Percentiles rank a stretch among this genome's conserved stretches.
phyloP scores from a whole-genome alignment of 345 rosid genomes.

The Arabidopsis arenosa region DNA sequence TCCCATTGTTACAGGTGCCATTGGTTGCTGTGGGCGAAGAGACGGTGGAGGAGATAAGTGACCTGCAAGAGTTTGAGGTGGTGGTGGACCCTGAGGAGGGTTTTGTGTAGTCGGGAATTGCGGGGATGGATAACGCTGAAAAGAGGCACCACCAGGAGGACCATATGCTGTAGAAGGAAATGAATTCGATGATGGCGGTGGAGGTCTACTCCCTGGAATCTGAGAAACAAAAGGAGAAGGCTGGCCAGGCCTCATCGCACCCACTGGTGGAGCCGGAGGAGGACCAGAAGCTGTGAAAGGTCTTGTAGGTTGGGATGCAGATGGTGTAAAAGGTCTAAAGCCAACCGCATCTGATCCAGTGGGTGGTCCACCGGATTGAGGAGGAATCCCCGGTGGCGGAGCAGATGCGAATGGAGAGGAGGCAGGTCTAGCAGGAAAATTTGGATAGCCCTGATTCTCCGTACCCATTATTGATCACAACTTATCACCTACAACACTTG shows the following conservation, averaged over 20 bases:
- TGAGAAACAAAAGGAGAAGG: slow-evolving; percentile 38
- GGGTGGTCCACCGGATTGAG: slow-evolving; percentile 60
- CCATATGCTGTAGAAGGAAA: slow-evolving; percentile 56
- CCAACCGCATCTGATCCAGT: slow-evolving; percentile 55
- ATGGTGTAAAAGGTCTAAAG: slow-evolving; percentile 56
- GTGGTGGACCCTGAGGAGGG: slow-evolving; percentile 58
- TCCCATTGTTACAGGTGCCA: slow-evolving; percentile 64
- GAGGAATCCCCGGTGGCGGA: slow-evolving; percentile 62
- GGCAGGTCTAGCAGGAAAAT: slow-evolving; percentile 59
- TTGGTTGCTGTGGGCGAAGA: slow-evolving; percentile 59
- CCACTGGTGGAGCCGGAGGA: slow-evolving; percentile 46
- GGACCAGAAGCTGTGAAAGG: slow-evolving; percentile 58
- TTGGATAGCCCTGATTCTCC: slow-evolving; percentile 70
- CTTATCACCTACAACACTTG: slow-evolving; percentile 47
- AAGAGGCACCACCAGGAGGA: slow-evolving; percentile 58
- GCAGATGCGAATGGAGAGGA: slow-evolving; percentile 66
- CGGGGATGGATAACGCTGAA: slow-evolving; percentile 63
- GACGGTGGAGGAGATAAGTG: slow-evolving; percentile 53
- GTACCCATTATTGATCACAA: slow-evolving; percentile 58
- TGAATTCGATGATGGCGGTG: slow-evolving; percentile 50
- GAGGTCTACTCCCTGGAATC: slow-evolving; percentile 39
- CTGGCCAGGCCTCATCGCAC: slow-evolving; percentile 58
- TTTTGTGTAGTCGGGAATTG: slow-evolving; percentile 59
- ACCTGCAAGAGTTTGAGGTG: slow-evolving; percentile 59
- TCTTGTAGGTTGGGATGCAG: slow-evolving; percentile 50